Conservation (phyloP, 352 stramenopile genomes). For the Globisporangium yorkense region DNA sequence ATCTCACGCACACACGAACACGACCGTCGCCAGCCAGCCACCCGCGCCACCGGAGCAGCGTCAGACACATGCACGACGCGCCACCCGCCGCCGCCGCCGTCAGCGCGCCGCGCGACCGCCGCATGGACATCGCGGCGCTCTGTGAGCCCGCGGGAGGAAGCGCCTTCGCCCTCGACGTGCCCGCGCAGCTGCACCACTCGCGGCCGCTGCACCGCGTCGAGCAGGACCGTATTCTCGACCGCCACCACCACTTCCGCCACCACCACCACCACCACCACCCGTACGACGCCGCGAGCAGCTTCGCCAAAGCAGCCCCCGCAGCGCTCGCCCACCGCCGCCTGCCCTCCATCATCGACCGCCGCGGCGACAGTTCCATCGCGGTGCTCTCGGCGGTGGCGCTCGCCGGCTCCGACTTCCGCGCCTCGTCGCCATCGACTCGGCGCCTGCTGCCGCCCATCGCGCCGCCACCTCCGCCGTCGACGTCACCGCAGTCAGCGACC, state of each 20-base stretch:
- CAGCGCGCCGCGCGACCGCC: conserved; percentile 7
- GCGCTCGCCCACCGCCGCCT: neutral
- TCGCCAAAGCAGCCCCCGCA: neutral
- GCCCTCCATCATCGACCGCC: neutral
- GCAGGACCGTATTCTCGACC: conserved; percentile 10
- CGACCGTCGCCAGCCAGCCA: too few relatives aligned
- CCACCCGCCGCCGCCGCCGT: neutral
- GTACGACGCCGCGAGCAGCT: conserved; percentile 1
- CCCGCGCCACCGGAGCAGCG: too few relatives aligned
- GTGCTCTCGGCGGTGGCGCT: conserved; percentile 6
- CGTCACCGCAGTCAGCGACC: neutral
- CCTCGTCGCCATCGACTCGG: neutral
- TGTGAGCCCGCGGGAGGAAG: conserved; percentile 3
- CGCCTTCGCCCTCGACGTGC: conserved; percentile 1
- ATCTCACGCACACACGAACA: too few relatives aligned
- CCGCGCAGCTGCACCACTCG: conserved; percentile 8
- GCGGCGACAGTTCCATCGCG: conserved; percentile 3
- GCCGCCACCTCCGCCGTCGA: neutral
- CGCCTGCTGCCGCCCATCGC: neutral
- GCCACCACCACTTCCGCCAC: too few relatives aligned
- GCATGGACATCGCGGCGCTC: conserved; percentile 12
- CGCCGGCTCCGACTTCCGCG: neutral
- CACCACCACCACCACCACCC: conserved; percentile 8
- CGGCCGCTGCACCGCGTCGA: conserved; percentile 10
- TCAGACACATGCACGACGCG: neutral